These are phyloP conservation scores for Beauveria australis DNA, from an alignment of 2,329 filamentous ascomycete species.

Conservation along the genomic window DNA sequence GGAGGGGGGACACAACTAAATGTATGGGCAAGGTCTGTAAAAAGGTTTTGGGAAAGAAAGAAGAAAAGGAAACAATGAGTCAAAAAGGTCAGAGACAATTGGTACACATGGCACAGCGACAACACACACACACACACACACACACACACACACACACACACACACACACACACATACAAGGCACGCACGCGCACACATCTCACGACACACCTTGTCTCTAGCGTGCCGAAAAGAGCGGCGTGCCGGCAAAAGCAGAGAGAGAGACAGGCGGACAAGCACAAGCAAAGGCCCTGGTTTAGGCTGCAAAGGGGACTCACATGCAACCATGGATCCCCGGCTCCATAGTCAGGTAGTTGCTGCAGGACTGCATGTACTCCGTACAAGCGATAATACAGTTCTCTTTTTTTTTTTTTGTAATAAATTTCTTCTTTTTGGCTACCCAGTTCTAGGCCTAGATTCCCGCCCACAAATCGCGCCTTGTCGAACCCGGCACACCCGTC, in stretches of 20 bases:
- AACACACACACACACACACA: neutral
- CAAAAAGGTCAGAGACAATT: neutral
- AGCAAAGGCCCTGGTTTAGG: neutral
- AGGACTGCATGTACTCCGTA: neutral
- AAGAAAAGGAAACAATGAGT: neutral
- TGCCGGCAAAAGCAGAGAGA: neutral
- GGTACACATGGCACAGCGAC: neutral
- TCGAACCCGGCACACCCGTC: neutral
- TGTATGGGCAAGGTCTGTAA: neutral
- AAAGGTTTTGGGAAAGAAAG: neutral
- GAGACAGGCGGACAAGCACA: neutral
- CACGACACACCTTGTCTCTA: neutral
- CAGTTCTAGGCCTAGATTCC: constrained; percentile 1
- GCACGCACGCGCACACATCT: neutral
- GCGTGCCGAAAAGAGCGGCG: neutral
- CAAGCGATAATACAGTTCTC: neutral
- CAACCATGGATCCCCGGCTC: too few relatives aligned
- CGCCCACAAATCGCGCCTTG: neutral
- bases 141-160: neutral
- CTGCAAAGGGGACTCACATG: neutral
- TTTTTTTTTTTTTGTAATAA: neutral
- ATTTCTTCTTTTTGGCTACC: neutral
- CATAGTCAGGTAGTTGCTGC: neutral
- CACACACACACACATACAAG: neutral
- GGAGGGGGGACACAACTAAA: neutral